phyloP scores from a whole-genome alignment of 2,329 filamentous ascomycete genomes.

The Lasiodiplodia theobromae region DNA sequence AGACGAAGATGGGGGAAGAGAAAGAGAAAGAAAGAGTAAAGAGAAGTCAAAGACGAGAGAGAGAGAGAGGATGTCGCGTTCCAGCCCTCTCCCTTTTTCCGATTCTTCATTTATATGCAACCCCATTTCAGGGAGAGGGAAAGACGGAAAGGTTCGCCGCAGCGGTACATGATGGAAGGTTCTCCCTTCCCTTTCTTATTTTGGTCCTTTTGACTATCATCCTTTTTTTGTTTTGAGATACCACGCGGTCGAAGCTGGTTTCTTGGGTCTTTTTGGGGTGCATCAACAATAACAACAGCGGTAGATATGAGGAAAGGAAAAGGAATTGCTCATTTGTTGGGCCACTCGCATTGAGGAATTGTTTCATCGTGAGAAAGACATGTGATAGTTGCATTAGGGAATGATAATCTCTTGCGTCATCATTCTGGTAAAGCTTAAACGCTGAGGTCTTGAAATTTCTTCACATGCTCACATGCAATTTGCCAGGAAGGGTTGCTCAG shows the following conservation, averaged over 20 bases:
- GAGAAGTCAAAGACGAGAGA: neutral
- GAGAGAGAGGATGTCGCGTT: neutral
- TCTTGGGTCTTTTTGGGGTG: neutral
- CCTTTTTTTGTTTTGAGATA: conserved; percentile 5
- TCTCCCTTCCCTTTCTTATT: neutral
- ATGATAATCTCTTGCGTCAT: neutral
- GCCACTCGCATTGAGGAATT: neutral
- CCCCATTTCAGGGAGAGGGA: too few relatives aligned
- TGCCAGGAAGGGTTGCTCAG: neutral
- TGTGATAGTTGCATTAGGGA: neutral
- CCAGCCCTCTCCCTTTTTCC: too few relatives aligned
- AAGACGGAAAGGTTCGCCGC: neutral
- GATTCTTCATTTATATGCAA: too few relatives aligned
- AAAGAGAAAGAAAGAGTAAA: neutral
- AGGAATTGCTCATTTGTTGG: neutral
- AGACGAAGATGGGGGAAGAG: neutral
- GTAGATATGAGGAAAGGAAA: neutral
- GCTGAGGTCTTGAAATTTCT: neutral
- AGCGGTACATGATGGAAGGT: neutral
- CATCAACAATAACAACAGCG: neutral
- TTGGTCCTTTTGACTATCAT: neutral
- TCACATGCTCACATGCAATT: neutral
- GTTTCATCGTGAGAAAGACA: neutral
- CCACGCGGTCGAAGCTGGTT: conserved; percentile 25
- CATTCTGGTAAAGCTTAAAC: neutral